Conservation (phyloP, 345 rosid genomes). For the Syzygium aqueum region DNA sequence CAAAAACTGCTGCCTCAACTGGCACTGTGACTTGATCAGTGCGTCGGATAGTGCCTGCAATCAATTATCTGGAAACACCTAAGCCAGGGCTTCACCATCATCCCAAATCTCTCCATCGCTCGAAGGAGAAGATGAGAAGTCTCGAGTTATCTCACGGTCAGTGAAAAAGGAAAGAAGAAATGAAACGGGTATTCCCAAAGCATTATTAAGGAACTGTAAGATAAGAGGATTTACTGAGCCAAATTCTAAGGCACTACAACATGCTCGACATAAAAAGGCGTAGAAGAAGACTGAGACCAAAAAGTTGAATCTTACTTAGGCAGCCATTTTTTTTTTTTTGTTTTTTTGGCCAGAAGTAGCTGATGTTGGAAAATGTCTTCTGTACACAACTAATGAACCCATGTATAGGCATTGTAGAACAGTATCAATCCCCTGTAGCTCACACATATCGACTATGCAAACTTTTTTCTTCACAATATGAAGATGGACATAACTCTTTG, state of each 20-base stretch:
- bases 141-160: not conserved
- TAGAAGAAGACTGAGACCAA: not conserved
- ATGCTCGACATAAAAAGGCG: not conserved
- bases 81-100: not conserved
- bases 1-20: not conserved
- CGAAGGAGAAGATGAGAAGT: not conserved
- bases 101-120: not conserved
- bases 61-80: not conserved
- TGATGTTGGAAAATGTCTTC: not conserved
- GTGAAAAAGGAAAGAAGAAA: not conserved
- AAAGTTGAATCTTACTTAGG: not conserved
- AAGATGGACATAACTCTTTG: not conserved
- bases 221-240: not conserved
- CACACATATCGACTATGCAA: not conserved
- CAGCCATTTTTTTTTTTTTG: not conserved
- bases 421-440: not conserved
- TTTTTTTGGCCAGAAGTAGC: not conserved
- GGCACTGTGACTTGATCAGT: not conserved
- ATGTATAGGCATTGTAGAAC: not conserved
- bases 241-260: not conserved
- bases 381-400: not conserved
- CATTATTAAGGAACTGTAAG: not conserved
- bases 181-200: not conserved
- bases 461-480: not conserved
- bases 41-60: not conserved